A percentile compares a stretch with the other conserved stretches of the same genome.
Evolutionary conservation across 495 filamentous ascomycete genomes (phyloP).

Genomic region (Glarea lozoyensis): DNA sequence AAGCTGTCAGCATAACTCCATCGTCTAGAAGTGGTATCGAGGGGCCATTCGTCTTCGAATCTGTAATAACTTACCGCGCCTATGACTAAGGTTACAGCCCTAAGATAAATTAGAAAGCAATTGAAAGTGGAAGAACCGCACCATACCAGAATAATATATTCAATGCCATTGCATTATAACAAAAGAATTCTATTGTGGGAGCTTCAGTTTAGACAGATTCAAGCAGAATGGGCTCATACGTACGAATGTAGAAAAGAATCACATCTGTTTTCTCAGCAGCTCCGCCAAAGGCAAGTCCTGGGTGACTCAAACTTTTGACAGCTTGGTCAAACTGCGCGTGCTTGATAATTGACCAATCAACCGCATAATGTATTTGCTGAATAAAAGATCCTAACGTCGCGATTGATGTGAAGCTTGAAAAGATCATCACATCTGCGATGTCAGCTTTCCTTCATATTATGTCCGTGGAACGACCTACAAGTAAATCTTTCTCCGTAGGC

Average conservation of each 20-base stretch:
- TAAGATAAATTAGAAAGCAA: slow-evolving; percentile 10
- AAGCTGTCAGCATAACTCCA: too few relatives aligned
- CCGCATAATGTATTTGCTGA: slow-evolving; percentile 37
- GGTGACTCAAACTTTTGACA: slow-evolving; percentile 24
- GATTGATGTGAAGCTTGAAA: slow-evolving; percentile 29
- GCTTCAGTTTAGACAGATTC: background rate
- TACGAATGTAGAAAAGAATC: slow-evolving; percentile 39
- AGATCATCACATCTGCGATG: slow-evolving; percentile 35
- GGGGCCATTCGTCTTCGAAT: too few relatives aligned
- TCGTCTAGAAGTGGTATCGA: too few relatives aligned
- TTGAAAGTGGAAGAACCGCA: too few relatives aligned
- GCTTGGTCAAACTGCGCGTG: slow-evolving; percentile 30
- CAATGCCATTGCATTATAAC: slow-evolving; percentile 39
- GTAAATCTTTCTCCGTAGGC: slow-evolving; percentile 35
- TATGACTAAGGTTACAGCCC: slow-evolving; percentile 28
- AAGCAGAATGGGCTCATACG: slow-evolving; percentile 4
- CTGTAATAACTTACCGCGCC: too few relatives aligned
- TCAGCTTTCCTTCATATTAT: slow-evolving; percentile 8
- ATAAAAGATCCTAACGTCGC: slow-evolving; percentile 32
- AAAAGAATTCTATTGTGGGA: slow-evolving; percentile 32
- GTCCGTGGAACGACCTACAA: slow-evolving; percentile 28
- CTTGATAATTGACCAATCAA: slow-evolving; percentile 33
- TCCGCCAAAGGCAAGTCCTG: slow-evolving; percentile 38
- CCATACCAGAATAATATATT: slow-evolving; percentile 35
- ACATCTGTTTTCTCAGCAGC: slow-evolving; percentile 31